Evolutionary conservation across 805 yeast species (phyloP).

Genomic region (Schwanniomyces vanrijiae): DNA sequence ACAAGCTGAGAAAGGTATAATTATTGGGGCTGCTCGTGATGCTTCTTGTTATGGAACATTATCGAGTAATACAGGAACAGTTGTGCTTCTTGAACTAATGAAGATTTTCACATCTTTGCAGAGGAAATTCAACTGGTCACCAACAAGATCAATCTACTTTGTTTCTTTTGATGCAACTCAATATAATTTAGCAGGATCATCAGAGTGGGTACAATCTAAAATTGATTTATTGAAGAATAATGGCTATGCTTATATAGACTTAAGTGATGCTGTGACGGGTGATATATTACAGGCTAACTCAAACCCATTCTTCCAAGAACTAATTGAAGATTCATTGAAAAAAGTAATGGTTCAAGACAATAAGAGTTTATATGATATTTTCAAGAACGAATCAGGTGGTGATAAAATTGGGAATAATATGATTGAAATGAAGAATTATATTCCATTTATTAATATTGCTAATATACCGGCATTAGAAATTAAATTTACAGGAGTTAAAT

Average conservation of each 20-base stretch:
- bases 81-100: slow-evolving; percentile 67
- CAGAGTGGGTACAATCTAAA: slow-evolving; percentile 68
- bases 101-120: slow-evolving; percentile 65
- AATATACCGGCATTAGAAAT: slow-evolving; percentile 74
- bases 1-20: slow-evolving; percentile 67
- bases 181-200: slow-evolving; percentile 81
- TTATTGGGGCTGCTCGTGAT: slow-evolving; percentile 84
- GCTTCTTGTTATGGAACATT: slow-evolving; percentile 74
- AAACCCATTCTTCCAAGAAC: slow-evolving; percentile 61
- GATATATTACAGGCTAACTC: slow-evolving; percentile 54
- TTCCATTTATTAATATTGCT: slow-evolving; percentile 61
- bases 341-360: slow-evolving; percentile 16
- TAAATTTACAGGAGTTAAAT: slow-evolving; percentile 42
- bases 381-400: slow-evolving; percentile 20
- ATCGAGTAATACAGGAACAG: slow-evolving; percentile 72
- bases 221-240: slow-evolving; percentile 54
- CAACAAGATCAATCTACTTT: slow-evolving; percentile 79
- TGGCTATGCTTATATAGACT: slow-evolving; percentile 70
- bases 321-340: slow-evolving; percentile 44
- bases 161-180: slow-evolving; percentile 81
- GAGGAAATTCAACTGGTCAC: slow-evolving; percentile 71
- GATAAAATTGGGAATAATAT: slow-evolving; percentile 30
- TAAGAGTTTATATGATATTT: slow-evolving; percentile 24
- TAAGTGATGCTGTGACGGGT: slow-evolving; percentile 63
- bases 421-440: slow-evolving; percentile 56